Base-by-base conservation (phyloP, 2,329 filamentous ascomycete species). In the Lecanoromycetidae sp. region DNA sequence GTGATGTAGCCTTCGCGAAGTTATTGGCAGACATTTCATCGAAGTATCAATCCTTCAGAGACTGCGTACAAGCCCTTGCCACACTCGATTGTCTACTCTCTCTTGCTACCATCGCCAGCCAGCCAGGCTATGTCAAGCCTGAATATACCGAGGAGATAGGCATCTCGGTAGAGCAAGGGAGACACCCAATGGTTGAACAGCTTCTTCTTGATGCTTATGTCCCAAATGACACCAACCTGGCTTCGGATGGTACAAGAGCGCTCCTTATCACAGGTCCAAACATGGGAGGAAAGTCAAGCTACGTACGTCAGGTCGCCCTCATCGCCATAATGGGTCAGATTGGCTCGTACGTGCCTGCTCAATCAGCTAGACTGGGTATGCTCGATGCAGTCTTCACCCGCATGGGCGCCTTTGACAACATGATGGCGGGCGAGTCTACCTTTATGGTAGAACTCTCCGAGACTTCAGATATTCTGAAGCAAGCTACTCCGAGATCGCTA, bases 261-360 rank as follows among this genome's bases (percentile, higher is more conserved):
- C 77, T 95, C 56, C 80, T 96, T 47, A 82, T 98, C 57, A 98
- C 91, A 0, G 91, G 91, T 0, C 91, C 91, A 25, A 98, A 98
- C 68, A 98, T 98, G 91, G 91, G 91, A 58, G 91, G 91, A 48
- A 98, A 98, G 62, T 94, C 87, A n/a, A 91, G 84, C 49, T 98
- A 94, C 63, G 90, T 98, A 19, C 86, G 91, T 44, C 85, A 88
- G 55, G 80, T 94, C 36, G 90, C 91, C 8, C 77, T 98, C 5
- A 87, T 96, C 53, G 77, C 84, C 39, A 88, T 98, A 58, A 88
- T 98, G 70, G 87, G 87, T 6, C 91, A 98, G 61, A 83, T 95
- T 54, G 91, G 91, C 42, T 93, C 85, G 30, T 98, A 88, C 63
- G 87, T 98, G 1, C 91, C 91, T 2, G 90, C 90, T 19, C 71